These are phyloP conservation scores for Arthrobotrys musiformis DNA, from an alignment of 2,329 filamentous ascomycete genomes.

Conservation along the genomic window DNA sequence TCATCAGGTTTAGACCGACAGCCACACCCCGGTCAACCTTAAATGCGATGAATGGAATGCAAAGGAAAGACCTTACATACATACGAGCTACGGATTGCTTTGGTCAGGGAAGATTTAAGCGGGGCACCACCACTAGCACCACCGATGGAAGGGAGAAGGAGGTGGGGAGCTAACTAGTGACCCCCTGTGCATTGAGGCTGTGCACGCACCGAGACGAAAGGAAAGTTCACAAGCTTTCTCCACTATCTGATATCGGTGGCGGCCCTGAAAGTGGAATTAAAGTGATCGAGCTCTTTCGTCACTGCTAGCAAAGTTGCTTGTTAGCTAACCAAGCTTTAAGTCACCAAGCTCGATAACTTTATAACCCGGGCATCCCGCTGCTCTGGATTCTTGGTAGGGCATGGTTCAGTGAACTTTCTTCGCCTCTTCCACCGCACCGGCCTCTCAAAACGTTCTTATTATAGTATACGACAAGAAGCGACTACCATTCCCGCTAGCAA, in stretches of 20 bases:
- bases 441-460: not conserved
- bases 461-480: not conserved
- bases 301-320: not conserved
- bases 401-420: not conserved
- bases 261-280: not conserved
- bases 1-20: not conserved
- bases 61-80: not conserved
- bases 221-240: not conserved
- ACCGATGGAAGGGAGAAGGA: not conserved
- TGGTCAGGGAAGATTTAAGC: not conserved
- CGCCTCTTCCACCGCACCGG: not conserved
- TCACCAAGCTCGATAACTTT: not conserved
- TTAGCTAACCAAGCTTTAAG: not conserved
- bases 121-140: not conserved
- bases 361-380: not conserved
- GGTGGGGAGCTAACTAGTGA: not conserved
- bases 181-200: conserved; percentile 38
- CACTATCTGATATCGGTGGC: not conserved
- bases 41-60: conserved; percentile 7
- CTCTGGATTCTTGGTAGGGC: not conserved
- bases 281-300: conserved; percentile 23
- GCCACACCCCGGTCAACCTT: conserved; percentile 17
- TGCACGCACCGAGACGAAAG: conserved; percentile 21
- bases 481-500: too few relatives aligned
- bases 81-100: too few relatives aligned